Evolutionary conservation across 257 asterid genomes (phyloP).

Genomic region (Hygrophila difformis): DNA sequence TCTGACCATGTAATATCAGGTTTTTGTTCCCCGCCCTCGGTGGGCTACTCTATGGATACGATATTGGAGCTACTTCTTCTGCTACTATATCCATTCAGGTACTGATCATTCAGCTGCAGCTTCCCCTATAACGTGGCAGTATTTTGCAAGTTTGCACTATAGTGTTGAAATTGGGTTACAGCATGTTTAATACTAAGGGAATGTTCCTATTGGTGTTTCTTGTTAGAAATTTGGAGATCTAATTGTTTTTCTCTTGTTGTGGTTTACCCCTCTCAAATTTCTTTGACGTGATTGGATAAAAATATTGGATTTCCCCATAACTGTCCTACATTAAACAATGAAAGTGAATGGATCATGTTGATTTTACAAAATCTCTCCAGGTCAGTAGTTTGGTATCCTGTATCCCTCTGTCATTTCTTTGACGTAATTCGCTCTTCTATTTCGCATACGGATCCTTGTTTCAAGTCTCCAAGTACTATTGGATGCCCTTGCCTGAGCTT

Average conservation of each 20-base stretch:
- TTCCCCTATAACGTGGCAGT: not conserved
- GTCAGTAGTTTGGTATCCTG: too few species aligned
- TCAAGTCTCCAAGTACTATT: too few species aligned
- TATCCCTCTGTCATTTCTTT: too few species aligned
- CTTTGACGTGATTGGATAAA: not conserved
- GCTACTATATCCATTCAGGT: constrained; percentile 91
- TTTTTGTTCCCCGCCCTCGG: constrained; percentile 95
- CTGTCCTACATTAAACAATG: not conserved
- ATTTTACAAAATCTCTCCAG: not conserved
- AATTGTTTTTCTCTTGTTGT: not conserved
- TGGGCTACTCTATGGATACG: constrained; percentile 93
- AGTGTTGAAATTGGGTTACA: not conserved
- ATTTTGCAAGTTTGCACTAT: constrained; percentile 1
- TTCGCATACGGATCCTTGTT: not conserved
- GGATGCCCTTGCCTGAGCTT: not conserved
- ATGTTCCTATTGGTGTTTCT: not conserved
- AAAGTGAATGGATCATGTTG: constrained; percentile 10
- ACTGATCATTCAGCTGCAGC: constrained; percentile 1
- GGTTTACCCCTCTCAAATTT: not conserved
- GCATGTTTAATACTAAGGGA: not conserved
- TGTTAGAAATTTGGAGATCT: not conserved
- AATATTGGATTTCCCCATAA: not conserved
- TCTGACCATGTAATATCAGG: constrained; percentile 31
- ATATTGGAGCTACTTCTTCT: constrained; percentile 94
- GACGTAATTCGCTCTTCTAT: too few species aligned